Conservation (phyloP, 139 green algal genomes). For the Chlamydomonas incerta region DNA sequence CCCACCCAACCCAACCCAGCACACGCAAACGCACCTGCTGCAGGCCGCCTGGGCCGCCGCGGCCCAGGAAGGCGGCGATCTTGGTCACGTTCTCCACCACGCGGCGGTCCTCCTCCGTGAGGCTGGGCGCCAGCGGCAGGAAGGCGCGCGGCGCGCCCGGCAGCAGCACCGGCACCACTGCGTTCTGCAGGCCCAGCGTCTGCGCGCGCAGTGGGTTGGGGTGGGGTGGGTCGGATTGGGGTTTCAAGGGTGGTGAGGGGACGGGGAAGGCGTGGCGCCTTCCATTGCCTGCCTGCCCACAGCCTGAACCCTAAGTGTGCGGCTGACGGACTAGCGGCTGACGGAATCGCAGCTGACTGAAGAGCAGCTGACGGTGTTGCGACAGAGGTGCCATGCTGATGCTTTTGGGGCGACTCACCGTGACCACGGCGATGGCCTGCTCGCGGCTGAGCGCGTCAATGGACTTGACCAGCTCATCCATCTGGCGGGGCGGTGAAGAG, state of each 20-base stretch:
- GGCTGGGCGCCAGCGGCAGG: slow-evolving; percentile 70
- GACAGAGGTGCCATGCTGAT: no score
- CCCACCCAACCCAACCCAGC: no score
- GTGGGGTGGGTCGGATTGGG: no score
- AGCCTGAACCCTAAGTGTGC: no score
- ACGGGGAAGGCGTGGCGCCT: no score
- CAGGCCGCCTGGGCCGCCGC: neutral
- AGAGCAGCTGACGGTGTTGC: no score
- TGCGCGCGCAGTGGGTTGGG: neutral
- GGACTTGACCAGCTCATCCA: slow-evolving; percentile 88
- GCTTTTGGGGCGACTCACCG: no score
- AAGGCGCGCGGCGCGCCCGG: slow-evolving; percentile 51
- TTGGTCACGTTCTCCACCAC: slow-evolving; percentile 85
- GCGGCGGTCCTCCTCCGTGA: slow-evolving; percentile 73
- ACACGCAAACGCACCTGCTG: neutral
- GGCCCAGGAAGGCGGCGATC: slow-evolving; percentile 65
- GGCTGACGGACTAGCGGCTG: no score
- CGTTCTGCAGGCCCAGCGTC: slow-evolving; percentile 51
- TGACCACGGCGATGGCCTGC: slow-evolving; percentile 56
- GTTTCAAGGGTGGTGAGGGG: no score
- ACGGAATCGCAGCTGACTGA: no score
- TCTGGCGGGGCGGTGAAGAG: neutral
- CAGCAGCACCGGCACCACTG: slow-evolving; percentile 46
- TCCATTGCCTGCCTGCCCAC: no score
- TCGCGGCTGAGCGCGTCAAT: slow-evolving; percentile 93